phyloP scores from a whole-genome alignment of 768 basidiomycete genomes.

The Pleurotus citrinopileatus region DNA sequence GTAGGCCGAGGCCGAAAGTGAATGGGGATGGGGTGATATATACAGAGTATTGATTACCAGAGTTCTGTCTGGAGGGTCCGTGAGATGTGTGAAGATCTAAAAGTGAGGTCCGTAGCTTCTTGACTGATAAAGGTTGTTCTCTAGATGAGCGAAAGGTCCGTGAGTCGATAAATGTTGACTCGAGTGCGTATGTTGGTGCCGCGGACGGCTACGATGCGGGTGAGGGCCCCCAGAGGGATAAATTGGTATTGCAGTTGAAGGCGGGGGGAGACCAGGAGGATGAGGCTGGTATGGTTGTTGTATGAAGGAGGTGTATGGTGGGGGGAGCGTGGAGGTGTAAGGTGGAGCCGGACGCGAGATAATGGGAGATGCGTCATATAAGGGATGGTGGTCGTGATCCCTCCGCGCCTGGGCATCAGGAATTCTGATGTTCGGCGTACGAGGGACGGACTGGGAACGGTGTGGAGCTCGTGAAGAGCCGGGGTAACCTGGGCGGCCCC shows the following conservation, averaged over 20 bases:
- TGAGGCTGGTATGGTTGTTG: not conserved
- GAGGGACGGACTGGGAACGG: slow-evolving; percentile 6
- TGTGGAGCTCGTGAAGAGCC: not conserved
- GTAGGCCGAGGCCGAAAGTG: not conserved
- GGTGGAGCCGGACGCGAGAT: slow-evolving; percentile 6
- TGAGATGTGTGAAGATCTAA: not conserved
- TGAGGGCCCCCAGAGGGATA: not conserved
- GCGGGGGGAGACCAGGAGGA: slow-evolving; percentile 1
- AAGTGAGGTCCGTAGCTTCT: slow-evolving; percentile 9
- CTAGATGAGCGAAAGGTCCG: slow-evolving; percentile 5
- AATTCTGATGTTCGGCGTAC: slow-evolving; percentile 5
- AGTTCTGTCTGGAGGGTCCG: not conserved
- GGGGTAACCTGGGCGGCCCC: slow-evolving; percentile 6
- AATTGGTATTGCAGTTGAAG: slow-evolving; percentile 1
- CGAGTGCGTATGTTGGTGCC: not conserved
- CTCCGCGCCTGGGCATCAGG: not conserved
- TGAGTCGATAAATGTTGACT: not conserved
- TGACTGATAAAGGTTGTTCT: slow-evolving; percentile 7
- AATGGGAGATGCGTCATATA: slow-evolving; percentile 5
- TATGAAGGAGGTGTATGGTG: slow-evolving; percentile 1
- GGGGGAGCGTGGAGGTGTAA: slow-evolving; percentile 2
- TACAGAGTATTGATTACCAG: not conserved
- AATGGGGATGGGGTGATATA: not conserved
- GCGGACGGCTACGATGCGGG: not conserved
- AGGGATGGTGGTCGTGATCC: slow-evolving; percentile 4